These are phyloP conservation scores for Musa schizocarpa DNA, from an alignment of 176 grass and related monocot species.

Conservation along the genomic window DNA sequence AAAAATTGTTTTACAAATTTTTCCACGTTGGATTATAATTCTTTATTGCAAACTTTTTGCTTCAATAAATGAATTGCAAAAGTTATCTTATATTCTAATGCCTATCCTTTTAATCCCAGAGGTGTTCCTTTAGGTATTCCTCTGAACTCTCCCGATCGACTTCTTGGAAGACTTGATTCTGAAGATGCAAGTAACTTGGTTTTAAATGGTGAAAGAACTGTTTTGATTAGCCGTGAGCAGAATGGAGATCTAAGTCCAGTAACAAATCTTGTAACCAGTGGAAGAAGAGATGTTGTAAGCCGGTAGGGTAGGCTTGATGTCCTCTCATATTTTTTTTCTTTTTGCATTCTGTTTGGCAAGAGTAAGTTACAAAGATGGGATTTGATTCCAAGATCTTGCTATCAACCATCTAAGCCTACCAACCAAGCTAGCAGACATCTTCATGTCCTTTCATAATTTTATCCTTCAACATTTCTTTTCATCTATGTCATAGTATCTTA, in stretches of 20 bases:
- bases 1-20: too few species aligned
- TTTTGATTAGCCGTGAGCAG: conserved; percentile 31
- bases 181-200: conserved; percentile 33
- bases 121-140: conserved; percentile 40
- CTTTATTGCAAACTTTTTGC: too few species aligned
- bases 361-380: too few species aligned
- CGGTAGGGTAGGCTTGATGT: conserved; percentile 42
- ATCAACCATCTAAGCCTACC: too few species aligned
- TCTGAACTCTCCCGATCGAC: conserved; percentile 29
- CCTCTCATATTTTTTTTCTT: not conserved
- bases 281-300: conserved; percentile 53
- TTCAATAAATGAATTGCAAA: not conserved
- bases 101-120: conserved; percentile 37
- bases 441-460: too few species aligned
- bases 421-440: too few species aligned
- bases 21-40: too few species aligned
- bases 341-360: not conserved
- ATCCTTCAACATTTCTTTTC: too few species aligned
- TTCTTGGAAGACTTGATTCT: conserved; percentile 25
- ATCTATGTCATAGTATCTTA: too few species aligned
- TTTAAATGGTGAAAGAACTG: conserved; percentile 40
- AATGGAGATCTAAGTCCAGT: conserved; percentile 40
- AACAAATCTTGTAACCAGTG: conserved; percentile 38
- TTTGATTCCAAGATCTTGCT: too few species aligned
- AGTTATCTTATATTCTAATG: not conserved